phyloP scores from a whole-genome alignment of 495 filamentous ascomycete genomes.

The Tuber calosporum region DNA sequence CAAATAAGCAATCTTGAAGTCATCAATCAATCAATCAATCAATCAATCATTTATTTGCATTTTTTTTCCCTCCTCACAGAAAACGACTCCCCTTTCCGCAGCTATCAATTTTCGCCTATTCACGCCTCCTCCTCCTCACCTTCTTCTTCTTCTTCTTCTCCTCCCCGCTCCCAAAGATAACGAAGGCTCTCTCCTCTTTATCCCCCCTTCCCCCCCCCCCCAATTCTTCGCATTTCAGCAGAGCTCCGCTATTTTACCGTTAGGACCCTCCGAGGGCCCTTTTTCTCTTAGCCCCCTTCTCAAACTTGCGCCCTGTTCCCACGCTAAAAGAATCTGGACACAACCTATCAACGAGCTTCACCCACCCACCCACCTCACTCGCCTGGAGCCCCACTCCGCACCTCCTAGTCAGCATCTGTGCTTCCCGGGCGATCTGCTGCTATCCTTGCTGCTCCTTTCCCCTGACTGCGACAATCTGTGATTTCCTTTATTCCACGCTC shows the following conservation, averaged over 20 bases:
- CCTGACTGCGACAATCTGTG: constrained; percentile 18
- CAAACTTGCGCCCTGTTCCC: constrained; percentile 25
- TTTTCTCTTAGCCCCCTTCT: constrained; percentile 13
- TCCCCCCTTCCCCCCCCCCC: neutral
- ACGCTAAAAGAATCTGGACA: constrained; percentile 1
- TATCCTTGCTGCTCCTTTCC: constrained; percentile 34
- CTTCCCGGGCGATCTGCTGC: constrained; percentile 36
- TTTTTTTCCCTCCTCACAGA: constrained; percentile 16
- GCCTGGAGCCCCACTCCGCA: constrained; percentile 26
- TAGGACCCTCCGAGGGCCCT: constrained; percentile 24
- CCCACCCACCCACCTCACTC: constrained; percentile 30
- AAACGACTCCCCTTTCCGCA: neutral
- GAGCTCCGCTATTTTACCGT: neutral
- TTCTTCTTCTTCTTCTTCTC: too few relatives aligned
- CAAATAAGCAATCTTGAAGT: constrained; percentile 10
- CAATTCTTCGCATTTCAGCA: neutral
- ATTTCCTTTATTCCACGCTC: constrained; percentile 25
- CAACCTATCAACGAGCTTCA: constrained; percentile 27
- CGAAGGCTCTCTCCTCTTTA: neutral
- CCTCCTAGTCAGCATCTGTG: constrained; percentile 34
- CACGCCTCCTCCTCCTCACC: too few relatives aligned
- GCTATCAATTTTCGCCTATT: neutral
- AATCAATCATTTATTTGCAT: constrained; percentile 21
- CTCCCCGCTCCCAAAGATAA: neutral
- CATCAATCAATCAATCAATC: too few relatives aligned